Evolutionary conservation across 345 rosid genomes (phyloP).

Genomic region (Corchorus capsularis): DNA sequence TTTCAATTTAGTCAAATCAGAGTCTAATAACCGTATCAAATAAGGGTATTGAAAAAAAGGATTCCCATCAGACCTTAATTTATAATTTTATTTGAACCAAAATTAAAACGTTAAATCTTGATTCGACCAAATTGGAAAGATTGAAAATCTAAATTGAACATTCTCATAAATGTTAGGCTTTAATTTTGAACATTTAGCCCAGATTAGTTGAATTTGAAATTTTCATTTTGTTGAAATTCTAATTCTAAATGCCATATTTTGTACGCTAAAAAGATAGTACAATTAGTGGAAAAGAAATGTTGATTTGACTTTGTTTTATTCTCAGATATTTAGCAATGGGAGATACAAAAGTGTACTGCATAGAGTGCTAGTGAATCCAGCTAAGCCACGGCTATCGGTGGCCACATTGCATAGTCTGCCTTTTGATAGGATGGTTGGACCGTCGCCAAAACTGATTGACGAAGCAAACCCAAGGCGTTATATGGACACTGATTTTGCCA

Average conservation of each 20-base stretch:
- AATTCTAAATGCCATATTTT: neutral
- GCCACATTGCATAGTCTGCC: constrained; percentile 78
- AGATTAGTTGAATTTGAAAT: neutral
- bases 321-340: constrained; percentile 84
- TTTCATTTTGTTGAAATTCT: neutral
- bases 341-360: constrained; percentile 86
- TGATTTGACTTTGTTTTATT: neutral
- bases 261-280: neutral
- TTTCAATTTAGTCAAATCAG: no score
- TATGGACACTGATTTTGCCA: constrained; percentile 63
- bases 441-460: constrained; percentile 51
- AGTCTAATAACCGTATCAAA: no score
- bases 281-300: neutral
- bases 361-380: constrained; percentile 65
- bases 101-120: no score
- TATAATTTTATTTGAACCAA: no score
- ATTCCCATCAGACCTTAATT: no score
- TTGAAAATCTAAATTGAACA: no score
- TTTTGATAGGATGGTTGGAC: constrained; percentile 35
- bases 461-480: constrained; percentile 56
- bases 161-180: no score
- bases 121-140: no score
- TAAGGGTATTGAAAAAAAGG: no score
- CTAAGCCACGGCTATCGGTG: constrained; percentile 64
- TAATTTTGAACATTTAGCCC: no score